Percentiles rank a stretch among this genome's conserved stretches.
Conservation (phyloP, 768 basidiomycete species). For the Sistotremastrum niveocremeum region DNA sequence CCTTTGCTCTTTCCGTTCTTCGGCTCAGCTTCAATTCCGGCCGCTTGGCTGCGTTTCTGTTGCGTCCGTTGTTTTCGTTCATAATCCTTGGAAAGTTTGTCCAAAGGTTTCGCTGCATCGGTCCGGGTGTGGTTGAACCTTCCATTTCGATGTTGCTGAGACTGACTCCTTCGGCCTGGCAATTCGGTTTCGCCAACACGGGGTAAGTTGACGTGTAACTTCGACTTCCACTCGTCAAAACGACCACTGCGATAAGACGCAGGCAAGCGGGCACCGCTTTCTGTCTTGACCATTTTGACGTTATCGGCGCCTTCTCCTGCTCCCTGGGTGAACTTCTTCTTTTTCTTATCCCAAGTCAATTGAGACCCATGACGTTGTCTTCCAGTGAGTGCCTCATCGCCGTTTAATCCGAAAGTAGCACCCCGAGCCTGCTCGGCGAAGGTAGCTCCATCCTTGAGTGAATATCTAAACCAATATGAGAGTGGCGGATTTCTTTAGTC, state of each 20-base stretch:
- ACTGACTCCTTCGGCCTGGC: constrained; percentile 20
- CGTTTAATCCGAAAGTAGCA: constrained; percentile 70
- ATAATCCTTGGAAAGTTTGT: constrained; percentile 58
- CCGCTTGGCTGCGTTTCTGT: constrained; percentile 39
- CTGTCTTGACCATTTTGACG: constrained; percentile 84
- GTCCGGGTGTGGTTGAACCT: constrained; percentile 65
- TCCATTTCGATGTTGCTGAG: constrained; percentile 30
- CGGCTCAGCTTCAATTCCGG: constrained; percentile 10
- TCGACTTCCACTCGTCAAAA: constrained; percentile 90
- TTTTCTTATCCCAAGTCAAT: constrained; percentile 89
- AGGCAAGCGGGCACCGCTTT: constrained; percentile 82
- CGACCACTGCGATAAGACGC: constrained; percentile 87
- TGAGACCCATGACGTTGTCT: constrained; percentile 45
- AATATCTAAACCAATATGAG: constrained; percentile 44
- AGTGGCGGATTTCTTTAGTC: neutral
- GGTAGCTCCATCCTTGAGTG: constrained; percentile 72
- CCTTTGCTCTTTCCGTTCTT: constrained; percentile 22
- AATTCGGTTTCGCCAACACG: constrained; percentile 68
- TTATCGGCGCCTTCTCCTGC: constrained; percentile 83
- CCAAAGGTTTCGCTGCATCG: constrained; percentile 55
- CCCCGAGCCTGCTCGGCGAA: constrained; percentile 75
- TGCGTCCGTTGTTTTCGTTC: constrained; percentile 56
- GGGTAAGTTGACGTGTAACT: constrained; percentile 59
- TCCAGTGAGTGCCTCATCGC: constrained; percentile 54
- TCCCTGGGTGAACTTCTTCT: constrained; percentile 85